A percentile compares a stretch with the other conserved stretches of the same genome.
Conservation (phyloP, 2,329 filamentous ascomycete genomes). For the Purpureocillium takamizusanense region DNA sequence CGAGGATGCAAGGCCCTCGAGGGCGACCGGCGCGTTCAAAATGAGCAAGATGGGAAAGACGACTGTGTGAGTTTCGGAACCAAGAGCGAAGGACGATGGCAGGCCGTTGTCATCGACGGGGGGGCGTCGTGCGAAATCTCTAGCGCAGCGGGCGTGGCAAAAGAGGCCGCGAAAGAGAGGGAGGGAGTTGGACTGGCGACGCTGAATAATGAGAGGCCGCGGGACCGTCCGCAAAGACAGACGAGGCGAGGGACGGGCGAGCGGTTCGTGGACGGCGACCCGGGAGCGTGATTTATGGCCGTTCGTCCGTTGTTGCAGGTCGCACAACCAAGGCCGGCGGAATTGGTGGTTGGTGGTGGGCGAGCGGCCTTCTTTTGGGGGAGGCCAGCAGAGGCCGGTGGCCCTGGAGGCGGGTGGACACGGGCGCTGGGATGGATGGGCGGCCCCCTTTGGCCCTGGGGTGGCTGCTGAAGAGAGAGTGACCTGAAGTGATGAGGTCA, state of each 20-base stretch:
- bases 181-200: too few species aligned
- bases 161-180: too few species aligned
- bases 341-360: slow-evolving; percentile 2
- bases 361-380: neutral
- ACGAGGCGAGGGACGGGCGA: too few species aligned
- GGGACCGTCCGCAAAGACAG: too few species aligned
- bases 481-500: slow-evolving; percentile 14
- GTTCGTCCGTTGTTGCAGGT: slow-evolving; percentile 1
- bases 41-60: neutral
- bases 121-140: neutral
- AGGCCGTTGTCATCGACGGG: neutral
- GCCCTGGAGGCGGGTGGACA: neutral
- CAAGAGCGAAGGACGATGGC: neutral
- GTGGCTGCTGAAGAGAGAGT: slow-evolving; percentile 5
- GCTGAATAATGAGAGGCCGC: neutral
- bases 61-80: neutral
- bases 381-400: neutral
- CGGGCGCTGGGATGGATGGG: too few species aligned
- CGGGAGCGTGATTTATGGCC: neutral
- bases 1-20: slow-evolving; percentile 2
- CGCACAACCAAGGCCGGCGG: slow-evolving; percentile 1
- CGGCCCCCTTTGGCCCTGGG: slow-evolving; percentile 5
- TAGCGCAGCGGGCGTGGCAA: too few species aligned
- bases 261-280: neutral
- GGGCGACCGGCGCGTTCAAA: slow-evolving; percentile 4